These are phyloP conservation scores for Sphaerulina populicola DNA, from an alignment of 2,329 filamentous ascomycete species.

Conservation along the genomic window DNA sequence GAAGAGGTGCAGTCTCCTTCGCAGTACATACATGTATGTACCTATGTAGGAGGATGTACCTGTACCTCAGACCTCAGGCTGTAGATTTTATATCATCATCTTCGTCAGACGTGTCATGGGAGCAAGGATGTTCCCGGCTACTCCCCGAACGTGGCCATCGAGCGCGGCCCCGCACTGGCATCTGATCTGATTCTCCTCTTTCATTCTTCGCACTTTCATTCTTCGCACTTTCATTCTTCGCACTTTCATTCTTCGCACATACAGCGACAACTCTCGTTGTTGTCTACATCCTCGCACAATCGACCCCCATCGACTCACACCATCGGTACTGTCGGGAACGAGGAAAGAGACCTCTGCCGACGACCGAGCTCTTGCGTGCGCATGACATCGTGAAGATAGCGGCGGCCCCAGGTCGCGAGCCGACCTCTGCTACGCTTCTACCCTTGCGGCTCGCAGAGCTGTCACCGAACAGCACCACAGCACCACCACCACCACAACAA, in stretches of 20 bases:
- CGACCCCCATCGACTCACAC: no score
- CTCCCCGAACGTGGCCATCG: no score
- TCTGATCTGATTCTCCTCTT: no score
- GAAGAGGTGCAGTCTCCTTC: no score
- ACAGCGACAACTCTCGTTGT: not conserved
- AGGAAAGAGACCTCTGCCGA: not conserved
- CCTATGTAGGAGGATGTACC: no score
- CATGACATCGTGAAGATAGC: conserved; percentile 9
- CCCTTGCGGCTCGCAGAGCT: not conserved
- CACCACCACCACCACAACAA: conserved; percentile 3
- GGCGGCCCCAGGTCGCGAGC: conserved; percentile 10
- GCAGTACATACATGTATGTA: no score
- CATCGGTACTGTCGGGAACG: not conserved
- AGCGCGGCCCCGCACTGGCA: no score
- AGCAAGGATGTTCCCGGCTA: not conserved
- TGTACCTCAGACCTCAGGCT: no score
- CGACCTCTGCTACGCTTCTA: conserved; percentile 3
- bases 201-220: no score
- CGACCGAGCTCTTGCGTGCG: conserved; percentile 5
- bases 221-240: no score
- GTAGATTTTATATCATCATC: not conserved
- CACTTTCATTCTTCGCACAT: no score
- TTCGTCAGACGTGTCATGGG: not conserved
- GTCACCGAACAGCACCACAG: not conserved
- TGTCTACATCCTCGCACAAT: not conserved